Conservation (phyloP, 805 yeast genomes). For the Lipomyces yamadae region DNA sequence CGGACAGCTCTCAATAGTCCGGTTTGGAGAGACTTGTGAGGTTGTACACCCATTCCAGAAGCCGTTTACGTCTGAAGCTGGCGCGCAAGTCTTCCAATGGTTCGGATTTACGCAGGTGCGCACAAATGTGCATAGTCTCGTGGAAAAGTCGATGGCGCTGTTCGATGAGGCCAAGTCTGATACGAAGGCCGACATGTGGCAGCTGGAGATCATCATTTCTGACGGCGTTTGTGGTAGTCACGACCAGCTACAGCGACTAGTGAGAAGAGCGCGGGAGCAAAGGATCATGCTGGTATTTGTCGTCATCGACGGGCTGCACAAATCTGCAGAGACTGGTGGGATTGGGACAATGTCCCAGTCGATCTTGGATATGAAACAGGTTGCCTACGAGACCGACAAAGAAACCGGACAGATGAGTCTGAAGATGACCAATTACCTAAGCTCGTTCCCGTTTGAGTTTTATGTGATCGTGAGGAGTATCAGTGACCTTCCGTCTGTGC, state of each 20-base stretch:
- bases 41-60: slow-evolving; percentile 89
- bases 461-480: slow-evolving; percentile 92
- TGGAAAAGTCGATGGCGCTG: slow-evolving; percentile 70
- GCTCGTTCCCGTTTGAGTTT: slow-evolving; percentile 94
- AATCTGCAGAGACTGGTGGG: slow-evolving; percentile 11
- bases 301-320: slow-evolving; percentile 83
- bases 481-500: slow-evolving; percentile 87
- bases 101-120: slow-evolving; percentile 87
- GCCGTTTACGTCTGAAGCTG: slow-evolving; percentile 82
- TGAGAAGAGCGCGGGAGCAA: slow-evolving; percentile 88
- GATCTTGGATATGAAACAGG: slow-evolving; percentile 93
- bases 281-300: slow-evolving; percentile 94
- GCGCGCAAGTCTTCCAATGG: slow-evolving; percentile 81
- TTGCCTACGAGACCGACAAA: slow-evolving; percentile 60
- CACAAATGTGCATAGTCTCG: slow-evolving; percentile 80
- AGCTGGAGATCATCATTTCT: slow-evolving; percentile 85
- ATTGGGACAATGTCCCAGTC: slow-evolving; percentile 59
- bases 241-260: slow-evolving; percentile 76
- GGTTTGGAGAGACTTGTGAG: slow-evolving; percentile 82
- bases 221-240: slow-evolving; percentile 99
- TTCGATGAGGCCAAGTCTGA: slow-evolving; percentile 64
- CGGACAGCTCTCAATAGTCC: slow-evolving; percentile 87
- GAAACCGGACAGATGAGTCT: slow-evolving; percentile 70
- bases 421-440: slow-evolving; percentile 82
- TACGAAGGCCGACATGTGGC: slow-evolving; percentile 74